Evolutionary conservation across 495 filamentous ascomycete species (phyloP).

Genomic region (Tuber umbilicatum): DNA sequence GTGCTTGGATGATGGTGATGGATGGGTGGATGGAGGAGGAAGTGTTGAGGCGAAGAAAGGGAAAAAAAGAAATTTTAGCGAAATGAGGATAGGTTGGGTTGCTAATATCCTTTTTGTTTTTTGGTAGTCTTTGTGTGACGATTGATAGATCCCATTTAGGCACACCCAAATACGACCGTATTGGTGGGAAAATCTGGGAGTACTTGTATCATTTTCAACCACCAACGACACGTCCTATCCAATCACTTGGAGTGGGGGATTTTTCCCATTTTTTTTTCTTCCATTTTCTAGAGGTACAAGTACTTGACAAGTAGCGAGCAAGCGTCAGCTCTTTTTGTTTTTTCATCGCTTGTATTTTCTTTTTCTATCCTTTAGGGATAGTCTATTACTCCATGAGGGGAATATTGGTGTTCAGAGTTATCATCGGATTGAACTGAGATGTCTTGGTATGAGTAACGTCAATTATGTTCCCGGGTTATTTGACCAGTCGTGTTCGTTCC

Average conservation of each 20-base stretch:
- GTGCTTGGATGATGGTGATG: not conserved
- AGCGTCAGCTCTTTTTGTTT: not conserved
- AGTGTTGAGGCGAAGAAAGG: not conserved
- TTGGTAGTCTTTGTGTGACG: not conserved
- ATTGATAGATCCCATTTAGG: not conserved
- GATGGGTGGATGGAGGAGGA: not conserved
- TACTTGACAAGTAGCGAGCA: not conserved
- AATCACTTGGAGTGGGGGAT: not conserved
- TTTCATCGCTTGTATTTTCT: not conserved
- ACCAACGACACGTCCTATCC: not conserved
- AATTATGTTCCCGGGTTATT: not conserved
- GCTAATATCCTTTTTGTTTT: not conserved
- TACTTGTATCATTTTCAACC: not conserved
- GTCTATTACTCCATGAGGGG: not conserved
- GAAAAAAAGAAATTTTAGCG: constrained; percentile 5
- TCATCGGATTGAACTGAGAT: not conserved
- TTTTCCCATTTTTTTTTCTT: not conserved
- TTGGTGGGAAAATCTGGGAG: not conserved
- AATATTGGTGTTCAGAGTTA: not conserved
- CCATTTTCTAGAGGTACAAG: not conserved
- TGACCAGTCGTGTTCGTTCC: not conserved
- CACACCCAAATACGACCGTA: not conserved
- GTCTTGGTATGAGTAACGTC: not conserved
- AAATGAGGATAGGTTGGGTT: not conserved
- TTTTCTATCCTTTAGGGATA: not conserved